phyloP scores from a whole-genome alignment of 2,329 filamentous ascomycete species.

The Lasiodiplodia gonubiensis region DNA sequence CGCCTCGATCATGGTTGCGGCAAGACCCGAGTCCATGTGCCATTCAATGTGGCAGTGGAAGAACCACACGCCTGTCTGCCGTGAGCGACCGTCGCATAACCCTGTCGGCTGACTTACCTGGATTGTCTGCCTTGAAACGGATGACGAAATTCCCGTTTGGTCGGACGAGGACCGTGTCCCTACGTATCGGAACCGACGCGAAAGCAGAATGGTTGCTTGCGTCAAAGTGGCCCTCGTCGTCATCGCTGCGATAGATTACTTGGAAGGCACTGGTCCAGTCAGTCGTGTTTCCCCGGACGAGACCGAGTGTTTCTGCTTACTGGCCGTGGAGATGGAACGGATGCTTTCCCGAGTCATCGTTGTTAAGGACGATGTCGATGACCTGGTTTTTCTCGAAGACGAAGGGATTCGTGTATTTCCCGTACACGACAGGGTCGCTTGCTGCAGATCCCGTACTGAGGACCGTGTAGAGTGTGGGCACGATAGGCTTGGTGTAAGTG shows the following conservation, averaged over 20 bases:
- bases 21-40: slow-evolving; percentile 59
- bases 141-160: slow-evolving; percentile 62
- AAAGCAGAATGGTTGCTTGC: slow-evolving; percentile 41
- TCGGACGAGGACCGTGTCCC: slow-evolving; percentile 61
- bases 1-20: slow-evolving; percentile 58
- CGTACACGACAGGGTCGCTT: slow-evolving; percentile 52
- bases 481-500: slow-evolving; percentile 75
- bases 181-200: slow-evolving; percentile 46
- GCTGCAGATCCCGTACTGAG: slow-evolving; percentile 64
- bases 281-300: background rate
- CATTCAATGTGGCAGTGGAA: slow-evolving; percentile 38
- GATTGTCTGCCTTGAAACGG: slow-evolving; percentile 61
- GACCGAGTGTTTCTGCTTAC: background rate
- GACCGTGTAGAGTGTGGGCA: slow-evolving; percentile 79
- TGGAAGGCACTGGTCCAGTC: slow-evolving; percentile 39
- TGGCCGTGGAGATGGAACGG: slow-evolving; percentile 73
- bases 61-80: slow-evolving; percentile 37
- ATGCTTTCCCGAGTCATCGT: slow-evolving; percentile 72
- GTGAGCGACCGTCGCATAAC: background rate
- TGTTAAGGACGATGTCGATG: slow-evolving; percentile 77
- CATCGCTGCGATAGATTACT: slow-evolving; percentile 46
- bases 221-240: slow-evolving; percentile 40
- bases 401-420: slow-evolving; percentile 61
- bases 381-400: slow-evolving; percentile 70
- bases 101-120: slow-evolving; percentile 36